These are phyloP conservation scores for Phanerodontia chrysosporium DNA, from an alignment of 768 basidiomycete genomes.

Conservation along the genomic window DNA sequence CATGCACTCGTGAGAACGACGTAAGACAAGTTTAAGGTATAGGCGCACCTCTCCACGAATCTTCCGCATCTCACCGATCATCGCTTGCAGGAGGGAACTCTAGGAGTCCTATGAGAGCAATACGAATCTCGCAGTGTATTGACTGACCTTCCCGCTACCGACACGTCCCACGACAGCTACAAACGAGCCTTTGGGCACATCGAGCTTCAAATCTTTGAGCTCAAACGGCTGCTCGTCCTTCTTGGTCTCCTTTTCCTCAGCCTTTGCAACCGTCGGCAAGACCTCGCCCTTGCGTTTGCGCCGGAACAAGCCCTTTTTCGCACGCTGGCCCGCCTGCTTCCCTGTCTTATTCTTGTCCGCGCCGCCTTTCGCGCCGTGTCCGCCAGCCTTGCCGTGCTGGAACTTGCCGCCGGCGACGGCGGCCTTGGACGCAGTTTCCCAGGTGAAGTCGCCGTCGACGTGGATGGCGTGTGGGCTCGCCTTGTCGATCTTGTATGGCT, in stretches of 20 bases:
- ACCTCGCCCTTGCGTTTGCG: constrained; percentile 19
- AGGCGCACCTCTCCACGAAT: constrained; percentile 44
- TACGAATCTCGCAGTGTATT: no score
- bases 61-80: constrained; percentile 82
- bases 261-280: constrained; percentile 16
- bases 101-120: constrained; percentile 20
- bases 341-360: constrained; percentile 18
- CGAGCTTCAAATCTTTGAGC: constrained; percentile 58
- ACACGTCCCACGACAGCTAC: constrained; percentile 77
- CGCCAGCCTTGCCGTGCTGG: constrained; percentile 18
- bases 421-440: constrained; percentile 63
- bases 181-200: constrained; percentile 72
- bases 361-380: constrained; percentile 25
- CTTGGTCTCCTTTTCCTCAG: constrained; percentile 16
- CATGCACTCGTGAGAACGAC: neutral
- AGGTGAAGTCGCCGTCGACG: constrained; percentile 69
- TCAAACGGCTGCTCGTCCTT: constrained; percentile 48
- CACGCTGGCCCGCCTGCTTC: neutral
- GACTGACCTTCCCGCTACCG: constrained; percentile 62
- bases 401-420: constrained; percentile 9
- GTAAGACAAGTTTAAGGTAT: neutral
- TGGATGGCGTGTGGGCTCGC: constrained; percentile 57
- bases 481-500: constrained; percentile 51
- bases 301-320: constrained; percentile 17
- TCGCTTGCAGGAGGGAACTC: constrained; percentile 69